phyloP scores from a whole-genome alignment of 1,284 basidiomycete species.

The Phlebopus sp. region DNA sequence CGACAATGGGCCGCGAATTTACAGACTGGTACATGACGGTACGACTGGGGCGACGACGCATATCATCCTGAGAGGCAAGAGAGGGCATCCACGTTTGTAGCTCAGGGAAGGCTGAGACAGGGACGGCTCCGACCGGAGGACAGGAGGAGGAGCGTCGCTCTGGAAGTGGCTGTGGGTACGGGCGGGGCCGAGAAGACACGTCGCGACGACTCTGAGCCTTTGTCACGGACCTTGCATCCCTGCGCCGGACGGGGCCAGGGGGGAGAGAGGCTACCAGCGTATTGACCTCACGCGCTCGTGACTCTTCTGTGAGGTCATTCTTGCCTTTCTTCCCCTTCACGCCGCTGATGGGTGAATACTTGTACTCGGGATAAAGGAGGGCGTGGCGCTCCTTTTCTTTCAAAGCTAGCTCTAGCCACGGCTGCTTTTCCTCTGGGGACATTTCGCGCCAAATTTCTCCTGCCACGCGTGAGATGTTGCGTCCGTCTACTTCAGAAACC shows the following conservation, averaged over 20 bases:
- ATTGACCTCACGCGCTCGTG: slow-evolving; percentile 43
- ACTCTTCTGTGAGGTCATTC: slow-evolving; percentile 10
- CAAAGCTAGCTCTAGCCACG: slow-evolving; percentile 50
- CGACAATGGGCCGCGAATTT: slow-evolving; percentile 5
- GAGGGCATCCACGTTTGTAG: slow-evolving; percentile 17
- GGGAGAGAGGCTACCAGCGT: slow-evolving; percentile 4
- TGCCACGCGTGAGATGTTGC: slow-evolving; percentile 55
- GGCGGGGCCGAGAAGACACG: slow-evolving; percentile 18
- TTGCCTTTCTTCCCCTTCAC: slow-evolving; percentile 24
- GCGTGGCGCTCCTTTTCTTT: slow-evolving; percentile 48
- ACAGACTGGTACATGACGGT: slow-evolving; percentile 36
- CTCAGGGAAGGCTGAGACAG: slow-evolving; percentile 20
- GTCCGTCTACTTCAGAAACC: slow-evolving; percentile 50
- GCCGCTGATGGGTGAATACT: slow-evolving; percentile 37
- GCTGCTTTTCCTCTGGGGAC: slow-evolving; percentile 40
- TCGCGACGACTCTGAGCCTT: slow-evolving; percentile 10
- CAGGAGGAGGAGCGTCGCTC: slow-evolving; percentile 39
- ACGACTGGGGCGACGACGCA: slow-evolving; percentile 37
- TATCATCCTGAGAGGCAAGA: slow-evolving; percentile 35
- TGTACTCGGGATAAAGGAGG: slow-evolving; percentile 46
- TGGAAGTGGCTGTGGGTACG: slow-evolving; percentile 20
- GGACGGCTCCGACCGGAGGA: slow-evolving; percentile 35
- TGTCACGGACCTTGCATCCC: background rate
- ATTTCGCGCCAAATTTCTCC: slow-evolving; percentile 54
- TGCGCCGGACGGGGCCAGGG: background rate